These are phyloP conservation scores for Penicillium sp. DNA, from an alignment of 2,329 filamentous ascomycete genomes.

Conservation along the genomic window DNA sequence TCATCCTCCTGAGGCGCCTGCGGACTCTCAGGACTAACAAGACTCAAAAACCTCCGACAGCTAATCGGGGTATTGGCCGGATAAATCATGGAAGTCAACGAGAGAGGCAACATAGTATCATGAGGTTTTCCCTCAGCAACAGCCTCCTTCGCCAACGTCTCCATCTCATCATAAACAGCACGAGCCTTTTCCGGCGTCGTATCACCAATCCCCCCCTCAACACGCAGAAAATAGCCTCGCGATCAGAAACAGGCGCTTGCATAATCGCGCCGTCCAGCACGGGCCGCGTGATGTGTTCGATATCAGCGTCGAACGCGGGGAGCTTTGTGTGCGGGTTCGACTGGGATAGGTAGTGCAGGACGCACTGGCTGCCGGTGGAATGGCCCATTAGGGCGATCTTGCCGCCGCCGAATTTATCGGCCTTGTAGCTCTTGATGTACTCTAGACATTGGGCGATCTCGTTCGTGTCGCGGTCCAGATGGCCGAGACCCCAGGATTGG, in stretches of 20 bases:
- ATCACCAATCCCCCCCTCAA: constrained; percentile 30
- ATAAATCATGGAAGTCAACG: constrained; percentile 35
- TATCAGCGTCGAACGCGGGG: constrained; percentile 31
- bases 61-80: constrained; percentile 48
- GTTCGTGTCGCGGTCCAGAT: constrained; percentile 53
- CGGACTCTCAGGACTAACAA: constrained; percentile 55
- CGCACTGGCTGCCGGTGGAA: constrained; percentile 68
- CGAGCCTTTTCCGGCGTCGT: constrained; percentile 25
- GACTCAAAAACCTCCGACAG: constrained; percentile 58
- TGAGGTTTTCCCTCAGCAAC: constrained; percentile 18
- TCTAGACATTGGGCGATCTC: constrained; percentile 54
- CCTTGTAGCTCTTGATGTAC: constrained; percentile 50
- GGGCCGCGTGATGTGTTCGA: constrained; percentile 46
- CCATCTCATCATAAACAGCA: constrained; percentile 34
- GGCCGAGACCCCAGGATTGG: constrained; percentile 55
- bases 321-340: constrained; percentile 41
- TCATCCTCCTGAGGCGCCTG: constrained; percentile 71
- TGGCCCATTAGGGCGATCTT: constrained; percentile 67
- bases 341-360: constrained; percentile 61
- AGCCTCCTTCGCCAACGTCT: constrained; percentile 33
- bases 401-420: constrained; percentile 29
- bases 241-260: constrained; percentile 76
- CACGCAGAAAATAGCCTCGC: constrained; percentile 59
- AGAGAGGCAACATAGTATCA: constrained; percentile 37
- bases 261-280: constrained; percentile 72